These are phyloP conservation scores for Yamadazyma akitaensis DNA, from an alignment of 805 yeast species.

Conservation along the genomic window DNA sequence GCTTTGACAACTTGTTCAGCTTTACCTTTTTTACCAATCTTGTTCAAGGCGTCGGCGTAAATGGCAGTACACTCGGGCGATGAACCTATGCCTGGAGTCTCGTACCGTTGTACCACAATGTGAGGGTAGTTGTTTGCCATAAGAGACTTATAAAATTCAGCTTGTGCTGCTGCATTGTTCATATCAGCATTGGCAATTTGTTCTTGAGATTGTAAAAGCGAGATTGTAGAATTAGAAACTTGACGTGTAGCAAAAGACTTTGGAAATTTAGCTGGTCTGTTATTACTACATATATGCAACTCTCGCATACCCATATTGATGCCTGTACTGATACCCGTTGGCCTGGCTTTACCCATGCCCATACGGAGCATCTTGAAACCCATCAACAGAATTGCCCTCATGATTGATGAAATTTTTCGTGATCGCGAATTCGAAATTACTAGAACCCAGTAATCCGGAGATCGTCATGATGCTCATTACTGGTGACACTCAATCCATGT, in stretches of 20 bases:
- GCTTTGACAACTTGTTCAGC: conserved; percentile 56
- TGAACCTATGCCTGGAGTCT: conserved; percentile 88
- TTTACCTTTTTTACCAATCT: conserved; percentile 72
- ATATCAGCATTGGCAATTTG: conserved; percentile 81
- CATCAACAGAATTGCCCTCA: not conserved
- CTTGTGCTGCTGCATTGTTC: conserved; percentile 68
- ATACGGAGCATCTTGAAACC: not conserved
- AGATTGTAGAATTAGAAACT: conserved; percentile 13
- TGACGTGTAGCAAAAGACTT: not conserved
- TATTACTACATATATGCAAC: not conserved
- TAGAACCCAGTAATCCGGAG: conserved; percentile 28
- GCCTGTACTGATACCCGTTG: not conserved
- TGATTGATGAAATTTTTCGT: not conserved
- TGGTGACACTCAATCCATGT: conserved; percentile 33
- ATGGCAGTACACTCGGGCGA: conserved; percentile 74
- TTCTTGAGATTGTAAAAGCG: conserved; percentile 51
- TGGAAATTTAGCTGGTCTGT: not conserved
- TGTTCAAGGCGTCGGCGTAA: conserved; percentile 77
- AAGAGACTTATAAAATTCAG: conserved; percentile 74
- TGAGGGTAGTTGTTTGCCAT: conserved; percentile 88
- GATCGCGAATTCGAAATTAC: not conserved
- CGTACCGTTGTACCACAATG: conserved; percentile 89
- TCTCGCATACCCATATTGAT: not conserved
- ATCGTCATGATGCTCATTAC: conserved; percentile 34
- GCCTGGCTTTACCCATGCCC: not conserved